Conservation (phyloP, 495 filamentous ascomycete species). For the Hyaloscypha hepaticicola region DNA sequence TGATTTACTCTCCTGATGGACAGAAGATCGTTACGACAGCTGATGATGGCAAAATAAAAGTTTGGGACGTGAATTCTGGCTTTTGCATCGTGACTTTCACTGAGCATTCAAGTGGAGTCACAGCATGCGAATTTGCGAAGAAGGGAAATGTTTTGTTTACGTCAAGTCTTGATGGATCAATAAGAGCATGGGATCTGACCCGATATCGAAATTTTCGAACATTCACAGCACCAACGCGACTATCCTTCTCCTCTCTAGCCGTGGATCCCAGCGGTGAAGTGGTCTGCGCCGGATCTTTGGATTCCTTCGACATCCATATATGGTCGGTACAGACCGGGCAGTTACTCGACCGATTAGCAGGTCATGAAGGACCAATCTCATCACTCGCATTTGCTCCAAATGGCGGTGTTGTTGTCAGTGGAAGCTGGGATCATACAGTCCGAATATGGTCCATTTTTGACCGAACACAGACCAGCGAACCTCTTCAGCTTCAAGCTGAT, state of each 20-base stretch:
- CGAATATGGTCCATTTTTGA: slow-evolving; percentile 94
- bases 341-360: slow-evolving; percentile 83
- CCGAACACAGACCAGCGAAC: slow-evolving; percentile 91
- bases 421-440: slow-evolving; percentile 94
- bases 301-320: slow-evolving; percentile 95
- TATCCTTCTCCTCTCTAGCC: slow-evolving; percentile 90
- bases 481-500: slow-evolving; percentile 85
- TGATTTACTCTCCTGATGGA: slow-evolving; percentile 91
- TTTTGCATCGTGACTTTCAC: slow-evolving; percentile 99
- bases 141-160: slow-evolving; percentile 94
- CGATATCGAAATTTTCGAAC: slow-evolving; percentile 96
- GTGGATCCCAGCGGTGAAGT: slow-evolving; percentile 97
- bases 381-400: slow-evolving; percentile 84
- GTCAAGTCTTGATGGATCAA: slow-evolving; percentile 86
- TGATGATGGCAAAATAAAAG: slow-evolving; percentile 96
- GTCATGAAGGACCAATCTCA: slow-evolving; percentile 91
- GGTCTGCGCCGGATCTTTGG: slow-evolving; percentile 89
- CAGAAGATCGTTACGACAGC: slow-evolving; percentile 88
- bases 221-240: slow-evolving; percentile 85
- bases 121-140: slow-evolving; percentile 92
- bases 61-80: slow-evolving; percentile 94
- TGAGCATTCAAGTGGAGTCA: slow-evolving; percentile 92
- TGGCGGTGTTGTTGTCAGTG: slow-evolving; percentile 78
- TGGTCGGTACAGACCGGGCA: slow-evolving; percentile 99
- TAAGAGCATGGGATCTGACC: slow-evolving; percentile 95